Evolutionary conservation across 768 basidiomycete species (phyloP), one percentile per base, ranked within the genome.

Genomic region (Tylopilus sp.): DNA sequence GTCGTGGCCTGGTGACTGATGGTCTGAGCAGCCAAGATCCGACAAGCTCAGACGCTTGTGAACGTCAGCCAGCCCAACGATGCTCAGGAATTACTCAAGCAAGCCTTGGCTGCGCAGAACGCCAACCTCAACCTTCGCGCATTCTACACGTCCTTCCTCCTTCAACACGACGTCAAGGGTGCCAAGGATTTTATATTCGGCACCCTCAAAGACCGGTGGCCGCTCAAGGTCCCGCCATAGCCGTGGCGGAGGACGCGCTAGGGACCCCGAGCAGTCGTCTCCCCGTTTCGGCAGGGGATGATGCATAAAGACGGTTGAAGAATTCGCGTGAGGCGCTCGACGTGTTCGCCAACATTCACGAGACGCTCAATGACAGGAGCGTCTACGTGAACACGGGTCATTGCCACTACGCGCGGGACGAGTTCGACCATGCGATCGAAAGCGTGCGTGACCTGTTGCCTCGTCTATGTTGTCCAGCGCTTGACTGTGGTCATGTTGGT

Each of bases 321-420:
- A 88, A 90, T 60, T 83, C 92, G 3, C 79, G 92, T 8, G 92
- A 97, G 47, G 96, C 97, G 0, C 71, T 99, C 40, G 86, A 88
- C 44, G 80, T 96, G 31, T 92, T 99, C 63, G 87, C 85, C 3
- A 92, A 96, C 70, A 87, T 98, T 47, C 80, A 92, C 50, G 97
- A 98, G 72, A 87, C 85, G 3, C 72, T 93, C 48, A 81, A 83
- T 53, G 82, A 84, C 38, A 91, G 90, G 8, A 89, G 89, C 54
- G 93, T 97, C 5, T 93, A 95, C 64, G 77, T 92, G 64, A 99
- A 99, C 68, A 95, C 98, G 78, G 97, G 95, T 0, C 97, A 98
- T 63, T 97, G 94, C 63, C 89, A 94, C 67, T 96, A 92, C 64
- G 81, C 84, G 21, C 79, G 92, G 46, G 96, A 97, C 54, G 96